A percentile compares a stretch with the other conserved stretches of the same genome.
Evolutionary conservation across 2,329 filamentous ascomycete genomes (phyloP).

Genomic region (Sporothrix brasiliensis): DNA sequence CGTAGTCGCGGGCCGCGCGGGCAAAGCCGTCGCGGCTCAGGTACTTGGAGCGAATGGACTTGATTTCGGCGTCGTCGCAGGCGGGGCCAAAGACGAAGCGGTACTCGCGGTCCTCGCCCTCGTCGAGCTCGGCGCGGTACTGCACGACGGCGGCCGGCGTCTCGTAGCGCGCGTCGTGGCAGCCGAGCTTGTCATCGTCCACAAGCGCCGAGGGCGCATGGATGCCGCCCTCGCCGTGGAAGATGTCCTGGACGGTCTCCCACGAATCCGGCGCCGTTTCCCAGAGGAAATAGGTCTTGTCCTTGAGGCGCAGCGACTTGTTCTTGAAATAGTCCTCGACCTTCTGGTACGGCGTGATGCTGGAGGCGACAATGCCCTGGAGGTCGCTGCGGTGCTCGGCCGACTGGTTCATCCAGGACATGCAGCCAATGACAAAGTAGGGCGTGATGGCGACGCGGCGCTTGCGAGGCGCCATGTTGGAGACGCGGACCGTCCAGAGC

Average conservation of each 20-base stretch:
- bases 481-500: conserved; percentile 58
- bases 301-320: conserved; percentile 57
- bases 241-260: conserved; percentile 56
- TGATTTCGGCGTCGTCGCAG: conserved; percentile 55
- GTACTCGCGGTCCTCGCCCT: conserved; percentile 50
- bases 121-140: conserved; percentile 50
- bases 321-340: conserved; percentile 60
- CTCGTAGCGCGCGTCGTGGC: conserved; percentile 58
- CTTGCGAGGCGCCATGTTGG: conserved; percentile 51
- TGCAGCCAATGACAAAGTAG: conserved; percentile 62
- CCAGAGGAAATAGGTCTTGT: conserved; percentile 61
- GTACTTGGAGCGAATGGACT: conserved; percentile 51
- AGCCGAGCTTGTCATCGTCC: conserved; percentile 44
- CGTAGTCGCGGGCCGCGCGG: conserved; percentile 51
- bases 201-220: conserved; percentile 53
- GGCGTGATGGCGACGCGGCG: conserved; percentile 57
- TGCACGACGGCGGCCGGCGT: conserved; percentile 58
- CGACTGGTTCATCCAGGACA: conserved; percentile 65
- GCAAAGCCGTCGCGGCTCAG: conserved; percentile 54
- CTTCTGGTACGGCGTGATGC: conserved; percentile 61
- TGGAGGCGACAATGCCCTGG: conserved; percentile 54
- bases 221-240: conserved; percentile 60
- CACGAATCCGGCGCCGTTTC: conserved; percentile 55
- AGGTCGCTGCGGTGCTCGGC: conserved; percentile 55
- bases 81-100: conserved; percentile 61